Evolutionary conservation across 176 grass and related monocot species (phyloP).

Genomic region (Puccinellia tenuiflora): DNA sequence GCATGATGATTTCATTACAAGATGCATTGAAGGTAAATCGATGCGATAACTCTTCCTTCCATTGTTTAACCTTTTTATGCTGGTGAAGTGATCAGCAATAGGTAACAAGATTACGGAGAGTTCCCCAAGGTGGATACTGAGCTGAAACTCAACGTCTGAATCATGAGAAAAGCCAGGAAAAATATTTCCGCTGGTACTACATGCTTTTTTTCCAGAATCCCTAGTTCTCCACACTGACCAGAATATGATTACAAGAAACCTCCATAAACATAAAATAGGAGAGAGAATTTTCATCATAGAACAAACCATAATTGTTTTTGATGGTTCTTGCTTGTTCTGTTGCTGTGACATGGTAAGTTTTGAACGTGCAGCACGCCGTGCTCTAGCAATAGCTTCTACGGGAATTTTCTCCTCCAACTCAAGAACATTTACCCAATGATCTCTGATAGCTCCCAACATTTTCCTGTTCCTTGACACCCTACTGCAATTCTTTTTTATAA

Average conservation of each 20-base stretch:
- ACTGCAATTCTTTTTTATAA: constrained; percentile 35
- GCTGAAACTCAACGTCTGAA: constrained; percentile 36
- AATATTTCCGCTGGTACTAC: constrained; percentile 15
- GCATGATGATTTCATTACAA: constrained; percentile 50
- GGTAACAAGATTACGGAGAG: constrained; percentile 52
- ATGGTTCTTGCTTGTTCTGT: constrained; percentile 31
- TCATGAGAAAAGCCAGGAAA: constrained; percentile 42
- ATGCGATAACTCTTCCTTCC: constrained; percentile 19
- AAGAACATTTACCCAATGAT: constrained; percentile 49
- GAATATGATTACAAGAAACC: constrained; percentile 37
- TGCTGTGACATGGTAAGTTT: constrained; percentile 27
- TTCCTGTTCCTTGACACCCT: constrained; percentile 39
- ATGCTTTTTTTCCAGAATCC: constrained; percentile 16
- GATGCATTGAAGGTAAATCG: constrained; percentile 25
- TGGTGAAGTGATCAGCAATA: constrained; percentile 1
- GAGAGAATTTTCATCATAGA: constrained; percentile 37
- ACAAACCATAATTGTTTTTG: constrained; percentile 27
- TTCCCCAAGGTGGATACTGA: constrained; percentile 54
- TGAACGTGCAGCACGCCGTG: constrained; percentile 51
- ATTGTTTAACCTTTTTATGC: constrained; percentile 13
- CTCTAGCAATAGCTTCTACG: constrained; percentile 61
- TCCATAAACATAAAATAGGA: constrained; percentile 46
- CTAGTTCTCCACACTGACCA: constrained; percentile 23
- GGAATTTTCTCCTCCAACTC: constrained; percentile 70
- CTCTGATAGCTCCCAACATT: constrained; percentile 34